Conservation (phyloP, 805 yeast species). For the Jamesozyma piceae region DNA sequence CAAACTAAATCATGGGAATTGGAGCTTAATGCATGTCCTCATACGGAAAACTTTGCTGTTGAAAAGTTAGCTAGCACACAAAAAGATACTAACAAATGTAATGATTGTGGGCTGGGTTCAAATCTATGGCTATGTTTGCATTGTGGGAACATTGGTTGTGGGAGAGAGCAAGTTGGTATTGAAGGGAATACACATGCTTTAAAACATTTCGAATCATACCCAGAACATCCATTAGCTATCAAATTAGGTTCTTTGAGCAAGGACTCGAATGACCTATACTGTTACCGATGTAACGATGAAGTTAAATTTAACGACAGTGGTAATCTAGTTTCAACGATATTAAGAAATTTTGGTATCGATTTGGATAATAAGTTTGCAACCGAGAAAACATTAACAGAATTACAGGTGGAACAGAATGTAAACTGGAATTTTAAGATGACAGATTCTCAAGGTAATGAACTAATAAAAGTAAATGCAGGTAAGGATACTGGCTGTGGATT, state of each 20-base stretch:
- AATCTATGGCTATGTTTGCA: constrained; percentile 88
- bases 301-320: constrained; percentile 58
- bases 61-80: neutral
- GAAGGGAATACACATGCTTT: constrained; percentile 93
- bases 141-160: constrained; percentile 93
- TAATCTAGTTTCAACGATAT: constrained; percentile 24
- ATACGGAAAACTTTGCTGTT: constrained; percentile 43
- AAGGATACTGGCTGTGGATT: constrained; percentile 64
- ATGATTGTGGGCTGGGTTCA: constrained; percentile 52
- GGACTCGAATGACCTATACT: constrained; percentile 69
- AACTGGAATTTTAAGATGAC: constrained; percentile 88
- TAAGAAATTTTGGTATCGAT: constrained; percentile 61
- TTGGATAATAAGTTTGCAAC: constrained; percentile 48
- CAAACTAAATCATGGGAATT: constrained; percentile 90
- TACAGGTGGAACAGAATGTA: constrained; percentile 86
- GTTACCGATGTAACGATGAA: constrained; percentile 86
- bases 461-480: constrained; percentile 39
- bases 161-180: constrained; percentile 85
- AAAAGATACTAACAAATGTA: constrained; percentile 33
- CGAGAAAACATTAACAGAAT: constrained; percentile 79
- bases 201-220: constrained; percentile 44
- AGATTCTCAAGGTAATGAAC: constrained; percentile 55
- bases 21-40: constrained; percentile 72
- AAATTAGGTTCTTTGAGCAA: constrained; percentile 82
- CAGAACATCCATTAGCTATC: constrained; percentile 73